Evolutionary conservation across 305 asterid genomes (phyloP).

Genomic region (Petunia hybrid): DNA sequence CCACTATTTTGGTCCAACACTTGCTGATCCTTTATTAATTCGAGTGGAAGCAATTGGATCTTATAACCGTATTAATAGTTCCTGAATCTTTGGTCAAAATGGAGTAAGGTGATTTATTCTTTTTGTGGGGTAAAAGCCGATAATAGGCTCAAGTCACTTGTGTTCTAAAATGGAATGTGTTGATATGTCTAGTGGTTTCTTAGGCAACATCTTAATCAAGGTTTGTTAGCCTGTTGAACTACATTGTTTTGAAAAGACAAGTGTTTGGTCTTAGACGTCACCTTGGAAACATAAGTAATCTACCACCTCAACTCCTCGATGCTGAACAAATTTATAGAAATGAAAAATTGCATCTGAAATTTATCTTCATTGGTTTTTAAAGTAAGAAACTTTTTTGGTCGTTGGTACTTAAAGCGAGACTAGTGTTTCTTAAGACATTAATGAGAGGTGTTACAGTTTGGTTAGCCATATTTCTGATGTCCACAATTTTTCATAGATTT

Average conservation of each 20-base stretch:
- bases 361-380: not conserved
- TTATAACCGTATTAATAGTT: too few relatives aligned
- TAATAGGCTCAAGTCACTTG: too few relatives aligned
- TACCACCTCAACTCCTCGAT: slow-evolving; percentile 22
- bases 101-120: too few relatives aligned
- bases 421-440: not conserved
- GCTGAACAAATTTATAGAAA: slow-evolving; percentile 8
- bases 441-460: slow-evolving; percentile 2
- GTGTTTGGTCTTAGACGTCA: not conserved
- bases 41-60: too few relatives aligned
- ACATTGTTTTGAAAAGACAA: not conserved
- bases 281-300: not conserved
- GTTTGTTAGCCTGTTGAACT: not conserved
- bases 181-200: too few relatives aligned
- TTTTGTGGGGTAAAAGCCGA: too few relatives aligned
- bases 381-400: not conserved
- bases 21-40: too few relatives aligned
- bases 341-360: not conserved
- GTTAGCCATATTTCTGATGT: slow-evolving; percentile 38
- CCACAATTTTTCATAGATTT: slow-evolving; percentile 49
- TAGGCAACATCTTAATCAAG: too few relatives aligned
- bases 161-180: too few relatives aligned
- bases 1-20: too few relatives aligned
- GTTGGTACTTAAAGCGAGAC: not conserved
- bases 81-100: too few relatives aligned